phyloP scores from a whole-genome alignment of 2,329 filamentous ascomycete genomes.

The Fusarium succisae region DNA sequence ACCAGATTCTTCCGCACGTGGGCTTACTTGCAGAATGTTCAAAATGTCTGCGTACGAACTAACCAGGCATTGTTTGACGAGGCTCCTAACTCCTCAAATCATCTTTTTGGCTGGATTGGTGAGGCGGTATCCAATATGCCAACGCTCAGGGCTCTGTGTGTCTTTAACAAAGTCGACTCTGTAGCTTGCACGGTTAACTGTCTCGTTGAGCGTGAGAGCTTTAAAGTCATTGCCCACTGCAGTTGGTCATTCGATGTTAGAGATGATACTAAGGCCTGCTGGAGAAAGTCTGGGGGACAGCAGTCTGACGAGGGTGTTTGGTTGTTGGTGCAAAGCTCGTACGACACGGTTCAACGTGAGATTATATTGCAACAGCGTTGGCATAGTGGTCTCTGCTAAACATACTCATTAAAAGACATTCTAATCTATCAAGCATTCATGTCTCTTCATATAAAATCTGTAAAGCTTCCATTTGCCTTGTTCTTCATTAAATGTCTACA shows the following conservation, averaged over 20 bases:
- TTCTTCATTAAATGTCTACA: too few species aligned
- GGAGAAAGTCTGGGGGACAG: not conserved
- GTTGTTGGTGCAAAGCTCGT: not conserved
- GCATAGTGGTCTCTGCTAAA: not conserved
- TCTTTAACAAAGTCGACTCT: not conserved
- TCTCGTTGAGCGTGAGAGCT: not conserved
- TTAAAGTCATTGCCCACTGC: not conserved
- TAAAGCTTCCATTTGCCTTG: too few species aligned
- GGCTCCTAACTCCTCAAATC: not conserved
- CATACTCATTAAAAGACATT: too few species aligned
- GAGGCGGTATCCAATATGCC: not conserved
- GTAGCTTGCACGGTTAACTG: not conserved
- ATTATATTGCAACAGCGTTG: not conserved
- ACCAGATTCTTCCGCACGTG: not conserved
- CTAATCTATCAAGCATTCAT: too few species aligned
- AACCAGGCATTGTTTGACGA: not conserved
- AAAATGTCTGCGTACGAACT: not conserved
- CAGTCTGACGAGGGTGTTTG: not conserved
- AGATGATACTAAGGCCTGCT: not conserved
- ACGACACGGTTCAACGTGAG: not conserved
- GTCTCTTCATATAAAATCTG: fast-evolving
- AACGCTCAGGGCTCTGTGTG: not conserved
- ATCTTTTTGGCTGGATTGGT: not conserved
- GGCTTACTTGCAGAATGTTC: not conserved
- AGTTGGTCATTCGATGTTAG: not conserved